Conservation (phyloP, 306 rosid genomes). For the Canavalia ensiformis region DNA sequence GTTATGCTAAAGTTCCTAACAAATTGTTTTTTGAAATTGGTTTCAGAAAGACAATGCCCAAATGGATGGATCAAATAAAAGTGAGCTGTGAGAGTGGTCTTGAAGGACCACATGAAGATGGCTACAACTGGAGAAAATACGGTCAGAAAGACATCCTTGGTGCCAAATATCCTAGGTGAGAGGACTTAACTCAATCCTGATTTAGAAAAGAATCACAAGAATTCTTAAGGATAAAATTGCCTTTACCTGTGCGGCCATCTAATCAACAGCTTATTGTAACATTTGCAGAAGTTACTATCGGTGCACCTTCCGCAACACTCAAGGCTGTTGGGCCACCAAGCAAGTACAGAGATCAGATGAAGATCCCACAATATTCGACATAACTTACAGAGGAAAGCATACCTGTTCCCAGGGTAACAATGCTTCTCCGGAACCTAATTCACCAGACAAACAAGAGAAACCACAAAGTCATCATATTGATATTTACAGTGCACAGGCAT, state of each 20-base stretch:
- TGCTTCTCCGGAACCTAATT: constrained; percentile 57
- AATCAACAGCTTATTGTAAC: constrained; percentile 39
- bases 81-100: constrained; percentile 75
- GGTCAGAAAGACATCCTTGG: constrained; percentile 95
- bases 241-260: constrained; percentile 29
- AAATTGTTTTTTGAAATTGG: constrained; percentile 19
- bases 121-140: constrained; percentile 92
- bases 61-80: constrained; percentile 74
- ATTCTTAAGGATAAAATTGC: background rate
- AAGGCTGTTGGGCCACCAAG: constrained; percentile 88
- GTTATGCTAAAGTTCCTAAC: constrained; percentile 38
- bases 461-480: constrained; percentile 16
- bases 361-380: constrained; percentile 75
- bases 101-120: constrained; percentile 88
- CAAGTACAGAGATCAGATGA: constrained; percentile 97
- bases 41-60: constrained; percentile 78
- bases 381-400: constrained; percentile 86
- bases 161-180: constrained; percentile 86
- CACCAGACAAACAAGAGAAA: constrained; percentile 74
- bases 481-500: constrained; percentile 52
- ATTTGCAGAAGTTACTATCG: constrained; percentile 94
- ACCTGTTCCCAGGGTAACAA: constrained; percentile 77
- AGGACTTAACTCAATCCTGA: constrained; percentile 10
- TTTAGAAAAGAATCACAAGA: constrained; percentile 32
- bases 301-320: constrained; percentile 88